Base-by-base conservation (phyloP, 73 alveolate genomes). In the Stentor coeruleus region DNA sequence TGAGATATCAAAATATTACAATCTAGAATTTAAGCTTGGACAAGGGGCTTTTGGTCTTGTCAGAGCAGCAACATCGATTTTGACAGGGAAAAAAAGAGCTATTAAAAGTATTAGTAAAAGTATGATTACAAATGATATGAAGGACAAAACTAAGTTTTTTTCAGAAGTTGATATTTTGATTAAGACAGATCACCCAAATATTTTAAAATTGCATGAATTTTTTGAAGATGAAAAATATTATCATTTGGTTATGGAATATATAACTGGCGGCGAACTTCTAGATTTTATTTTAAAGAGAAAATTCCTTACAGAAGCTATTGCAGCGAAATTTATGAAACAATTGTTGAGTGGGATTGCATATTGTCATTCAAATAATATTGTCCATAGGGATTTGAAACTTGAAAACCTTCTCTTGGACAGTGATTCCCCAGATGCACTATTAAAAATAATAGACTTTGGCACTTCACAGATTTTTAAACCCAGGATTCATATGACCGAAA, bases 371-470 rank as follows among this genome's bases (percentile, higher is more conserved):
- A 11, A 6, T 11, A 35, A 60, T 14, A 60, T 60, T 14, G 80
- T 38, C 28, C 80, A 60, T 60, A 6, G 80, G 28, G 80, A 60
- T 26, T 14, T 60, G 14, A 60, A 60, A 26, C 41, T 35, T 28
- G 80, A 60, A 35, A 60, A 60, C 36, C 6, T 60, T 15, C 41
- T 60, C 6, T 6, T 60, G n/a, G n/a, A n/a, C 55, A 28, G 55
- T 60, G 41, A 60, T 14, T 14, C 11, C 6, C 58, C 11, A 60
- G 41, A 26, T 6, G 14, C 36, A 14, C 14, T 14, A 38, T 14
- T 60, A 60, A 60, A 60, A 35, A 6, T 60, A 15, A 60, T 60
- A 11, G 80, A 60, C 28, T 60, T 60, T 60, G 80, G 36, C 80
- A 28, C 41, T 28, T 6, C 80, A 14, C 20, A 6, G 11, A 11